Base-by-base conservation (phyloP, 306 rosid species). In the Senna siamea region DNA sequence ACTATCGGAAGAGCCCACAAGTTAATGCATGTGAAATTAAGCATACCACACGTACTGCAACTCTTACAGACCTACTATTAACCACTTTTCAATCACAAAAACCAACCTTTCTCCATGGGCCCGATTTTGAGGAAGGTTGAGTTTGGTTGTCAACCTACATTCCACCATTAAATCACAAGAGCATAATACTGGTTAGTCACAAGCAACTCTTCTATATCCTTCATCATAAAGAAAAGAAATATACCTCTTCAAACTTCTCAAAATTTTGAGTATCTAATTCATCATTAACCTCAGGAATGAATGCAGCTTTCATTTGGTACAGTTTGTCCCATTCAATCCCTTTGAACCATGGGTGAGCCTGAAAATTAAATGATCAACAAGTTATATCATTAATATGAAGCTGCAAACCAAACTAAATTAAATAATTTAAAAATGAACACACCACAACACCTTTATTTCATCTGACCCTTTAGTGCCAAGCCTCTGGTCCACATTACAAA, bases 21-120 rank as follows among this genome's bases (percentile, higher is more conserved):
- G 69, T 59, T 15, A 30, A 32, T 44, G 64, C 44, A 20, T 62
- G 37, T 20, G 66, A 40, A 32, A 66, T 46, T 56, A 34, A 34
- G 54, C 58, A 70, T 13, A 26, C 61, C 20, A 51, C 69, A 64
- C 72, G 8, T 35, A 30, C 7, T 47, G 70, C 61, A 72, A 32
- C 56, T 57, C 44, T 47, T 62, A 51, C 6, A 63, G 64, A 40
- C 54, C 58, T 65, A 61, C 32, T 52, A 69, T 47, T 66, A 56
- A 37, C 59, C 58, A 18, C 69, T 46, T 66, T 63, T 71, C 40
- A 76, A 68, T 57, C 52, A 81, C 20, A 68, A 57, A 69, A 26
- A 78, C 91, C 57, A 82, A 95, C 99, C 98, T 95, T 92, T 85
- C 99, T 92, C 99, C 99, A 95, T 76, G 98, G 99, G 52, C 99